Conservation (phyloP, 148 eudicot species). For the Camellia lanceoleosa region DNA sequence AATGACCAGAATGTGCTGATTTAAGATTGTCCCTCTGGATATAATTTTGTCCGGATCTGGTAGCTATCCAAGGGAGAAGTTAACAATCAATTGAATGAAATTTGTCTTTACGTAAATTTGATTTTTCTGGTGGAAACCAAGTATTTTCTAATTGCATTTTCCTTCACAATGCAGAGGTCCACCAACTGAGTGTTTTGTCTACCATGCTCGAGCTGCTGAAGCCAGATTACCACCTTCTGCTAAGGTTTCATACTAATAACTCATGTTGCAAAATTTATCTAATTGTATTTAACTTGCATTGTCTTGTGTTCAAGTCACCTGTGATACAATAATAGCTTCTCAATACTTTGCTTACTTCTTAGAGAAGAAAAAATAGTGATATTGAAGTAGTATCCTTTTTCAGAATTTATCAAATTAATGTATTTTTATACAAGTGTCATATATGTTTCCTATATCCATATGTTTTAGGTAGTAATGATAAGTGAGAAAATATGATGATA, state of each 20-base stretch:
- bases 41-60: background rate
- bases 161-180: conserved; percentile 62
- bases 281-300: background rate
- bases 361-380: too few species aligned
- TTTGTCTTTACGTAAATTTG: background rate
- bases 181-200: conserved; percentile 88
- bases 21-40: background rate
- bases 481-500: too few species aligned
- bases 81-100: background rate
- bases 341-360: too few species aligned
- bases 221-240: conserved; percentile 42
- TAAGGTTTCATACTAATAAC: conserved; percentile 31
- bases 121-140: background rate
- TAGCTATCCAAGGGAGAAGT: background rate
- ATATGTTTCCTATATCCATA: too few species aligned
- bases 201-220: conserved; percentile 85
- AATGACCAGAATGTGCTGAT: background rate
- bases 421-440: too few species aligned
- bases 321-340: too few species aligned
- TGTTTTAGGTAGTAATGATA: too few species aligned
- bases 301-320: background rate
- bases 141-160: conserved; percentile 10
- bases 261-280: background rate
- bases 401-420: too few species aligned
- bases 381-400: too few species aligned